Conservation (phyloP, 2,329 filamentous ascomycete genomes). For the Hymenoscyphus linearis region DNA sequence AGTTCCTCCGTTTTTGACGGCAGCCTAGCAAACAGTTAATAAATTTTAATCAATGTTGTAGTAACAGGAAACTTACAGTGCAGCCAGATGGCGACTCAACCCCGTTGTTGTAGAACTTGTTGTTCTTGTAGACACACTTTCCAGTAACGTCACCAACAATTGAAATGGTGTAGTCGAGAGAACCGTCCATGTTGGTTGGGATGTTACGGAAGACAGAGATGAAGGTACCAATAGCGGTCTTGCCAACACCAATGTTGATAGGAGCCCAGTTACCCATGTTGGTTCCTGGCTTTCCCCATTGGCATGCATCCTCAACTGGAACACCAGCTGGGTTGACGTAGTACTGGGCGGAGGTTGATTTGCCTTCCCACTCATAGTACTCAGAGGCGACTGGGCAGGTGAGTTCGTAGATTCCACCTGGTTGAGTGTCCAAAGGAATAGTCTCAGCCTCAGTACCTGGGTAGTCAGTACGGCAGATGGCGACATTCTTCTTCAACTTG, state of each 20-base stretch:
- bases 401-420: constrained; percentile 57
- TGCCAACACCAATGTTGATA: constrained; percentile 76
- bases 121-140: constrained; percentile 26
- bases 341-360: constrained; percentile 84
- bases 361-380: constrained; percentile 75
- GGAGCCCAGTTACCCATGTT: constrained; percentile 79
- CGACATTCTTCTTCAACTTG: constrained; percentile 59
- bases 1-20: constrained; percentile 15
- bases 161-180: constrained; percentile 73
- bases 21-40: constrained; percentile 24
- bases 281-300: constrained; percentile 61
- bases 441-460: constrained; percentile 88
- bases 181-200: constrained; percentile 60
- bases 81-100: constrained; percentile 28
- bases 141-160: constrained; percentile 53
- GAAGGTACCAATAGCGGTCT: constrained; percentile 61
- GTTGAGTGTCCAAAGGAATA: constrained; percentile 61
- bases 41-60: neutral
- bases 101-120: constrained; percentile 29
- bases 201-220: constrained; percentile 80
- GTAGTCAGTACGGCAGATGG: constrained; percentile 93
- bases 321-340: constrained; percentile 86
- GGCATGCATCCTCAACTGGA: constrained; percentile 61
- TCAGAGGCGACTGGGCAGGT: constrained; percentile 67
- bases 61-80: constrained; percentile 31